Percentiles rank a stretch among this genome's conserved stretches.
Evolutionary conservation across 2,329 filamentous ascomycete species (phyloP).

Genomic region (Paraphaeosphaeria minitans): DNA sequence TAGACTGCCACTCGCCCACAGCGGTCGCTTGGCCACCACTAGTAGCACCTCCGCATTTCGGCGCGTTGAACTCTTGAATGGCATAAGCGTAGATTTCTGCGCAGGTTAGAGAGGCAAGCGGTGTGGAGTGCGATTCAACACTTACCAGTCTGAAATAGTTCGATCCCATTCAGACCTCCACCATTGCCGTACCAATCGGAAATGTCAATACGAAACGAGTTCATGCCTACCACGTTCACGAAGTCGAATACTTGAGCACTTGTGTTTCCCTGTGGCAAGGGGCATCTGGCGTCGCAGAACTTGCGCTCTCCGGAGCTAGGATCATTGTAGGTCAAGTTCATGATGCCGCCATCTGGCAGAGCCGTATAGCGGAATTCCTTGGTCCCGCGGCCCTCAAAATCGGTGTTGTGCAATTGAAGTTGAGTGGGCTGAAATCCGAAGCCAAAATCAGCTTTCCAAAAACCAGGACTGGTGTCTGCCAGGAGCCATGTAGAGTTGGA

Average conservation of each 20-base stretch:
- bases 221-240: slow-evolving; percentile 91
- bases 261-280: slow-evolving; percentile 72
- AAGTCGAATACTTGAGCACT: slow-evolving; percentile 90
- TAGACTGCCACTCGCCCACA: slow-evolving; percentile 76
- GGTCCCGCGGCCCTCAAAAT: slow-evolving; percentile 81
- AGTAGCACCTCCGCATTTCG: slow-evolving; percentile 70
- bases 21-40: slow-evolving; percentile 67
- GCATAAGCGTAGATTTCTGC: slow-evolving; percentile 82
- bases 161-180: slow-evolving; percentile 82
- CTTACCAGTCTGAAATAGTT: slow-evolving; percentile 76
- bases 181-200: slow-evolving; percentile 85
- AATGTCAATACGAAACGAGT: slow-evolving; percentile 81
- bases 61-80: slow-evolving; percentile 86
- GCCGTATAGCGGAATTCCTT: slow-evolving; percentile 87
- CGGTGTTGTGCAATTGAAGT: slow-evolving; percentile 85
- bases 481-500: slow-evolving; percentile 84
- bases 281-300: slow-evolving; percentile 81
- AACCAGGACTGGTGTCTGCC: slow-evolving; percentile 74
- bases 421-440: slow-evolving; percentile 89
- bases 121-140: not conserved
- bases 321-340: slow-evolving; percentile 93
- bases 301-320: slow-evolving; percentile 66
- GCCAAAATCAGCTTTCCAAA: slow-evolving; percentile 80
- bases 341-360: slow-evolving; percentile 85
- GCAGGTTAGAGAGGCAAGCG: slow-evolving; percentile 10